Base-by-base conservation (phyloP, 1,284 basidiomycete species). In the Exsudoporus floridanus region DNA sequence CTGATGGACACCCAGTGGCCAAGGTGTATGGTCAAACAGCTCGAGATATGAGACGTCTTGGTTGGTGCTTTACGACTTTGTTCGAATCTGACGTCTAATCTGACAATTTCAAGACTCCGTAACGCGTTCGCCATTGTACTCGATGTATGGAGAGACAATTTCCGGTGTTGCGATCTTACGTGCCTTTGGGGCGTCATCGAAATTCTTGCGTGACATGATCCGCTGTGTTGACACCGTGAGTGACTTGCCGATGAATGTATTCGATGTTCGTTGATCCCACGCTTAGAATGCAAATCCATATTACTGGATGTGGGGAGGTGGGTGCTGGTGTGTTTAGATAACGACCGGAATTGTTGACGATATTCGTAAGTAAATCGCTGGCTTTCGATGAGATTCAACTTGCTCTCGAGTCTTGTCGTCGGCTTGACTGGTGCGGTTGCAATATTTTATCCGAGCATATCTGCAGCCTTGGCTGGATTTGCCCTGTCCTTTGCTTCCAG, bases 101-200 rank as follows among this genome's bases (percentile, higher is more conserved):
- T 4, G 45, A 25, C n/a, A 19, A 50, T 48, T 34, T 16, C 16
- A 54, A 87, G 92, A 94, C 65, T 93, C 91, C 13, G 86, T 94
- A 41, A 93, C 92, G 8, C 84, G 92, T 34, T 94, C 92, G 0
- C 94, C 94, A 0, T 73, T 98, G 14, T 97, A 96, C 70, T 93
- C 91, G 0, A 88, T 95, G 42, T 97, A 94, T 60, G 90, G 89
- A 3, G 93, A 96, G 70, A 92, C 91, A 0, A 93, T 94, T 50
- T 80, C 90, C 4, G 93, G 92, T n/a, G 88, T 90, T 16, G 81
- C 91, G 0, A 88, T 95, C 45, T 74, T 96, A 36, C 88, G 94
- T 41, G 88, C 94, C 1, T 96, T 94, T 63, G 93, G 93, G 18
- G 89, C 88, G 13, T 86, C 85, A 28, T 90, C 91, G 25, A 90